A percentile compares a stretch with the other conserved stretches of the same genome.
phyloP scores from a whole-genome alignment of 106 monocot genomes.

The Dioscorea alata region DNA sequence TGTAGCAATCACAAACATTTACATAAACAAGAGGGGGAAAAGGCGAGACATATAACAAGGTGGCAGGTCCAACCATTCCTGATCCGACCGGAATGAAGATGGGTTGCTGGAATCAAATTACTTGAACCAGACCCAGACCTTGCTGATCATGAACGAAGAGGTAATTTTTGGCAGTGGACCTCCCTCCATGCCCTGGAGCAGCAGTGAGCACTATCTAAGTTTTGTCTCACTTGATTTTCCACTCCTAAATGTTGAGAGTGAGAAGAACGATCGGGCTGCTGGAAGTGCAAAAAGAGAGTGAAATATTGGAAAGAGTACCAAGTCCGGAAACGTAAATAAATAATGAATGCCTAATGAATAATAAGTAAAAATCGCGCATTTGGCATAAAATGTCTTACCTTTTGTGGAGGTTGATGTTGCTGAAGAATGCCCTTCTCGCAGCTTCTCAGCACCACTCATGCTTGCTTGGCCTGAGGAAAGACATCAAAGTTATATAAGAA shows the following conservation, averaged over 20 bases:
- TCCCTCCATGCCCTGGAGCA: conserved; percentile 2
- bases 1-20: too few relatives aligned
- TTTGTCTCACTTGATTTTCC: conserved; percentile 67
- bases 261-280: conserved; percentile 87
- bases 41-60: too few relatives aligned
- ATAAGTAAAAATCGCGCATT: background rate
- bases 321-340: too few relatives aligned
- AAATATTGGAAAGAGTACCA: background rate
- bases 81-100: background rate
- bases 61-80: background rate
- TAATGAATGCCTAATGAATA: background rate
- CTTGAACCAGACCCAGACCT: background rate
- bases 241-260: conserved; percentile 90
- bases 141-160: too few relatives aligned
- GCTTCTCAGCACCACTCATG: conserved; percentile 17
- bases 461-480: conserved; percentile 34
- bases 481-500: background rate
- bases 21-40: too few relatives aligned
- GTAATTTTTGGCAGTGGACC: background rate
- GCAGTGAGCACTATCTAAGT: conserved; percentile 25
- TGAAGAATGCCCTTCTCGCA: conserved; percentile 33
- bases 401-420: conserved; percentile 35
- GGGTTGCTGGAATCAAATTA: background rate
- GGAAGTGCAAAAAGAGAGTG: conserved; percentile 8
- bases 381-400: conserved; percentile 18